Evolutionary conservation across 2,329 filamentous ascomycete genomes (phyloP), one percentile per base, ranked within the genome.

Genomic region (Pseudocercospora fuligena): DNA sequence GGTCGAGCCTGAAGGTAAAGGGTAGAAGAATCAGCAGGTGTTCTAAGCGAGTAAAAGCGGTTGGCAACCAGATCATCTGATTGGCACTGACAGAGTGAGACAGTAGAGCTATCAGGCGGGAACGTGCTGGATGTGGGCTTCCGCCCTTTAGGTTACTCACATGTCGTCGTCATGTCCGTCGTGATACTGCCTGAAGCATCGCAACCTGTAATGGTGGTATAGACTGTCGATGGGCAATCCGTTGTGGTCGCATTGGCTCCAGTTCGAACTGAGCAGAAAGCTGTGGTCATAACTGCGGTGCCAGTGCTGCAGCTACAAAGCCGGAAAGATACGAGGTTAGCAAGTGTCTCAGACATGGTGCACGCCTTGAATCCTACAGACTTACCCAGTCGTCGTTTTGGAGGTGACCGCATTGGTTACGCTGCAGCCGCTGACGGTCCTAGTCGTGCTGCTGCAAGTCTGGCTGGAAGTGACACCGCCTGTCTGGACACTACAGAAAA

Each of bases 161-260:
- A 66, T 23, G 43, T 58, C 3, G 66, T 70, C 7, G 51, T 66
- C 25, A 61, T 53, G 11, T 56, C 31, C 11, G 66, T 61, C 16
- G 69, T 66, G 4, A 60, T 60, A 12, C 43, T 61, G 8, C 29
- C 59, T 19, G 66, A 64, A 21, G 66, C 66, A 33, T 66, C 61
- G 40, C 68, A 70, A 12, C 66, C 68, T 11, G 66, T 62, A 16
- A 64, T 54, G n/a, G 46, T 62, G 33, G 23, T 49, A 3, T 51
- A 57, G n/a, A 12, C n/a, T 4, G 66, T 66, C 5, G 47, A 36
- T 1, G 51, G 47, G 31, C 63, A 66, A 7, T 14, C 21, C 9
- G 66, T 68, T 8, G 36, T 46, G 2, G 65, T 66, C 57, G 57
- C 51, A 40, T 68, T 66, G 25, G 61, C 61, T 49, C 47, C 61